A percentile compares a stretch with the other conserved stretches of the same genome.
Conservation (phyloP, 2,329 filamentous ascomycete genomes). For the Orbilia javanica region DNA sequence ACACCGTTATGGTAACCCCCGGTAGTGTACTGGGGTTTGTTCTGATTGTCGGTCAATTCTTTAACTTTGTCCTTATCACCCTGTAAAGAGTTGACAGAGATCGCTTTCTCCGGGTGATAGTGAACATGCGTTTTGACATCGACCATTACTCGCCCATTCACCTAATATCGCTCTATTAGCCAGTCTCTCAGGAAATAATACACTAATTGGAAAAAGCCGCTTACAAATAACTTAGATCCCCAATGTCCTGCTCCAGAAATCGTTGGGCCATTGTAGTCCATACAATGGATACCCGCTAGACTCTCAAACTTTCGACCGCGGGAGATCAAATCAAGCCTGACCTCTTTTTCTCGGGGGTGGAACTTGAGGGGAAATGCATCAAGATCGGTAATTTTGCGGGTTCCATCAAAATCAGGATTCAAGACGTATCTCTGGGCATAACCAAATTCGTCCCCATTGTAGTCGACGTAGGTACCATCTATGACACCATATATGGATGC, state of each 20-base stretch:
- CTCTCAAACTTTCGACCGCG: slow-evolving; percentile 68
- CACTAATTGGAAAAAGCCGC: slow-evolving; percentile 3
- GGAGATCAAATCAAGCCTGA: slow-evolving; percentile 64
- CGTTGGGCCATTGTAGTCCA: slow-evolving; percentile 66
- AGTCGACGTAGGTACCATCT: slow-evolving; percentile 67
- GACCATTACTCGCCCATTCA: slow-evolving; percentile 64
- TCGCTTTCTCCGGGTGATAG: slow-evolving; percentile 48
- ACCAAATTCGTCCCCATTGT: slow-evolving; percentile 69
- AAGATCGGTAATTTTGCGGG: slow-evolving; percentile 67
- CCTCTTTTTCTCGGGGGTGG: slow-evolving; percentile 65
- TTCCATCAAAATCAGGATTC: slow-evolving; percentile 67
- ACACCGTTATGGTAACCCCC: slow-evolving; percentile 45
- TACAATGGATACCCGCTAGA: slow-evolving; percentile 69
- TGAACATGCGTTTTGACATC: slow-evolving; percentile 64
- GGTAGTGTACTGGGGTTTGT: slow-evolving; percentile 26
- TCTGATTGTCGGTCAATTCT: neutral
- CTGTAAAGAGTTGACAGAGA: slow-evolving; percentile 30
- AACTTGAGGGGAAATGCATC: slow-evolving; percentile 67
- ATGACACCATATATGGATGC: slow-evolving; percentile 65
- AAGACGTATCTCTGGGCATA: slow-evolving; percentile 64
- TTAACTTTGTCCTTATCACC: slow-evolving; percentile 38
- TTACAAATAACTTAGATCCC: slow-evolving; percentile 57
- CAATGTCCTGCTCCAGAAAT: slow-evolving; percentile 52
- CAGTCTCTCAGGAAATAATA: slow-evolving; percentile 59
- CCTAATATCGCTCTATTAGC: slow-evolving; percentile 57